phyloP scores from a whole-genome alignment of 495 filamentous ascomycete genomes.

The Zalerion maritima region DNA sequence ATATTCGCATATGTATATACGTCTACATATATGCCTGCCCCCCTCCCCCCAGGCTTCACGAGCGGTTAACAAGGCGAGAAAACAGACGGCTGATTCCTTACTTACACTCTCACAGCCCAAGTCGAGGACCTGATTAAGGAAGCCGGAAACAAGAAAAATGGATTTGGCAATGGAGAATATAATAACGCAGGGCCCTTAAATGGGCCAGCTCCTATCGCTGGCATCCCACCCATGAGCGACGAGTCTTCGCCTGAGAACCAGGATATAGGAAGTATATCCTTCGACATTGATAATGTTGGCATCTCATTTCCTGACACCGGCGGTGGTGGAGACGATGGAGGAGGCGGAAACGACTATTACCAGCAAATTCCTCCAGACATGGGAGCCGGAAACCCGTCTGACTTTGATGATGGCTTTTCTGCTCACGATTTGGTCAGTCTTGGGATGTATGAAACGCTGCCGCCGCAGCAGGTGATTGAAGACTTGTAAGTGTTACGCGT shows the following conservation, averaged over 20 bases:
- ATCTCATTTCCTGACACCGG: too few relatives aligned
- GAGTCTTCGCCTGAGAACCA: conserved; percentile 2
- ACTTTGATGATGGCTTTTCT: not conserved
- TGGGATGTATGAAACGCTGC: conserved; percentile 27
- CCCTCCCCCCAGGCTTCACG: too few relatives aligned
- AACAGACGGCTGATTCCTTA: too few relatives aligned
- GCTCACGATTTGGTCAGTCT: conserved; percentile 21
- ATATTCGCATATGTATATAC: too few relatives aligned
- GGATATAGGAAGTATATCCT: too few relatives aligned
- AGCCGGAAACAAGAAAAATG: conserved; percentile 12
- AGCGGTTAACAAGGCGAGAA: too few relatives aligned
- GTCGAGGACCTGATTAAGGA: conserved; percentile 30
- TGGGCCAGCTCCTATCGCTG: not conserved
- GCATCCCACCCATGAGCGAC: not conserved
- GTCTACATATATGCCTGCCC: too few relatives aligned
- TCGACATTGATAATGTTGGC: too few relatives aligned
- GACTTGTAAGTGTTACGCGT: conserved; percentile 25
- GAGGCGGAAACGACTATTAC: conserved; percentile 5
- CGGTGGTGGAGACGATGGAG: too few relatives aligned
- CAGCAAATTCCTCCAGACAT: conserved; percentile 4
- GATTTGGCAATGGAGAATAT: too few relatives aligned
- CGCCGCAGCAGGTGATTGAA: conserved; percentile 31
- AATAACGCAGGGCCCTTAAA: too few relatives aligned
- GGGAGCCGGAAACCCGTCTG: not conserved
- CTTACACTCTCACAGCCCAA: conserved; percentile 22